These are phyloP conservation scores for Umbilicus rupestris DNA, from an alignment of 164 flowering plant genomes.

Conservation along the genomic window DNA sequence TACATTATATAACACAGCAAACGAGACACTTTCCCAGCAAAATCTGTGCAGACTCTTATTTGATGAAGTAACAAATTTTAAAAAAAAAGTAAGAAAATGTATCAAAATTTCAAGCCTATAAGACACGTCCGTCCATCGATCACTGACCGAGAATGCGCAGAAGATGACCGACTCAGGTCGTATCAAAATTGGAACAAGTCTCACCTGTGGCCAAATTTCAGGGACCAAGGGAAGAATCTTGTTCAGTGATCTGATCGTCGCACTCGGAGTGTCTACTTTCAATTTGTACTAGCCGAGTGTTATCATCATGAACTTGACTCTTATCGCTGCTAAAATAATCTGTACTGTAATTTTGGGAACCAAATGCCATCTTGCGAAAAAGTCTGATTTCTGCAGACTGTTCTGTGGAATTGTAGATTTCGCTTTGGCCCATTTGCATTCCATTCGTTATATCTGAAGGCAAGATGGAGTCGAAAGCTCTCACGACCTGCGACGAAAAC, in stretches of 20 bases:
- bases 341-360: slow-evolving; percentile 52
- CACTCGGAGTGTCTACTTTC: background rate
- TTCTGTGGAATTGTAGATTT: slow-evolving; percentile 44
- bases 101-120: too few species aligned
- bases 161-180: too few species aligned
- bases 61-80: too few species aligned
- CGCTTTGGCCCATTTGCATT: slow-evolving; percentile 73
- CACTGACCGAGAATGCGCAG: too few species aligned
- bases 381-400: slow-evolving; percentile 71
- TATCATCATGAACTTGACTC: slow-evolving; percentile 11
- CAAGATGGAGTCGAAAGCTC: slow-evolving; percentile 52
- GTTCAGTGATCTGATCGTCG: background rate
- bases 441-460: slow-evolving; percentile 61
- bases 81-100: too few species aligned
- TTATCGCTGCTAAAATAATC: slow-evolving; percentile 37
- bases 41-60: too few species aligned
- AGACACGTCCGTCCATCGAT: too few species aligned
- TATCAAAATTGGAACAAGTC: background rate
- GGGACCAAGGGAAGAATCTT: background rate
- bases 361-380: slow-evolving; percentile 82
- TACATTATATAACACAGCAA: too few species aligned
- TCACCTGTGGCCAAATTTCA: background rate
- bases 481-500: slow-evolving; percentile 43
- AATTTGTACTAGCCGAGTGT: background rate
- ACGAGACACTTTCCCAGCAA: too few species aligned